Evolutionary conservation across 1,284 basidiomycete species (phyloP).

Genomic region (Naganishia albida): DNA sequence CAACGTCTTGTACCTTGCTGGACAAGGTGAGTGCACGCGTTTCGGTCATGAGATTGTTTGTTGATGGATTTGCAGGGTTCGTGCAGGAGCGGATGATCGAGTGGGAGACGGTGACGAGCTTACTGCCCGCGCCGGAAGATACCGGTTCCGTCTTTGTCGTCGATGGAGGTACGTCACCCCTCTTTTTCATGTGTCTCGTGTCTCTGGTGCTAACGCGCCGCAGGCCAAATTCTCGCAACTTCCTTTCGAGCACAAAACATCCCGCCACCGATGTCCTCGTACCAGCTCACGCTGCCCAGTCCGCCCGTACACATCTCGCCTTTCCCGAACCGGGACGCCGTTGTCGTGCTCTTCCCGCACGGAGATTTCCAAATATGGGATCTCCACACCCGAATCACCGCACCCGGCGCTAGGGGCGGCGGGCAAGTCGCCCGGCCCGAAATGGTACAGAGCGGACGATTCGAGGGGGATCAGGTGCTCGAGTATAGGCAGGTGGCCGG

Average conservation of each 20-base stretch:
- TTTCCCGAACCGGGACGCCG: slow-evolving; percentile 61
- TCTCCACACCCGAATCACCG: slow-evolving; percentile 62
- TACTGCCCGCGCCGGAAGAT: slow-evolving; percentile 67
- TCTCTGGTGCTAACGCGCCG: neutral
- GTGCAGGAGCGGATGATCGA: slow-evolving; percentile 65
- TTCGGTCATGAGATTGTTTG: neutral
- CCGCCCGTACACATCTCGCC: slow-evolving; percentile 70
- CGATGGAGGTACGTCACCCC: slow-evolving; percentile 72
- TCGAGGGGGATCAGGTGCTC: slow-evolving; percentile 10
- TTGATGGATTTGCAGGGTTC: slow-evolving; percentile 53
- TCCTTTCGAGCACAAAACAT: slow-evolving; percentile 92
- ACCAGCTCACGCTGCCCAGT: slow-evolving; percentile 60
- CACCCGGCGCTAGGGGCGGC: slow-evolving; percentile 59
- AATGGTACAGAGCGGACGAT: neutral
- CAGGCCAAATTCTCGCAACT: slow-evolving; percentile 77
- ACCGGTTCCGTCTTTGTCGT: slow-evolving; percentile 84
- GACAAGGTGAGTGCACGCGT: slow-evolving; percentile 59
- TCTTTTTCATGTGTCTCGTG: no score
- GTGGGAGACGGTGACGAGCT: slow-evolving; percentile 75
- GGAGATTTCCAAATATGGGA: slow-evolving; percentile 66
- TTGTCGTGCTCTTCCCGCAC: slow-evolving; percentile 65
- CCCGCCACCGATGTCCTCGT: slow-evolving; percentile 91
- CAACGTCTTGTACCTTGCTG: slow-evolving; percentile 68
- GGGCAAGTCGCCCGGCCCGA: slow-evolving; percentile 63
- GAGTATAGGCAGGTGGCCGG: slow-evolving; percentile 41